Base-by-base conservation (phyloP, 1,139 yeast species). In the Suhomyces maxii region DNA sequence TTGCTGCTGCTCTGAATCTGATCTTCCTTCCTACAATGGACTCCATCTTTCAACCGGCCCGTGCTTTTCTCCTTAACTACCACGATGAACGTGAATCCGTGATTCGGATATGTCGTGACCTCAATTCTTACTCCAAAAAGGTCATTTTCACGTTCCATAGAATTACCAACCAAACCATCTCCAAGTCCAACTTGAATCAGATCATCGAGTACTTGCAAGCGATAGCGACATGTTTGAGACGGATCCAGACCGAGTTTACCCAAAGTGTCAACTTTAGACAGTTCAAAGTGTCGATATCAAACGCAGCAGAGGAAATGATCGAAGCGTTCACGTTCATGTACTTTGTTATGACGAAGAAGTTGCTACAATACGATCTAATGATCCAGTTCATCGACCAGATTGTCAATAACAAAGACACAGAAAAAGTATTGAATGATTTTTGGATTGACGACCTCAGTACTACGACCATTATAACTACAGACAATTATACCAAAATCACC, bases 321-420 rank as follows among this genome's bases (percentile, higher is more conserved):
- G 78, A 73, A 48, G 76, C 73, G 8, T 55, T 68, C 44, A 63
- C 72, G 1, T 71, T 73, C 53, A 61, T 61, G 40, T 61, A 62
- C 41, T 73, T 58, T 51, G 53, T 63, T 12, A 43, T 51, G 44
- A 52, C 50, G 33, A 48, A 49, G 13, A 46, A 47, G 5, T 53
- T 66, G 26, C 41, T 64, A 45, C 34, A 52, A 1, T 66, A 53
- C 47, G 49, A 44, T 6, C 39, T 42, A 37, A 57, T 65, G 42
- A 26, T 57, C 28, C 18, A 26, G 25, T 46, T 61, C 26, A 48
- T 61, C 8, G 41, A 46, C 11, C 23, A 30, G 7, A 39, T 42
- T 11, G 26, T 36, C 8, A 32, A 12, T 7, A 18, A 32, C 7
- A 26, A 25, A 23, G 36, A 7, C 36, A 1, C 34, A 28, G 3